Percentiles rank a stretch among this genome's conserved stretches.
Evolutionary conservation across 192 early-diverging fungal genomes (phyloP).

Genomic region (Oehlia diaphana): DNA sequence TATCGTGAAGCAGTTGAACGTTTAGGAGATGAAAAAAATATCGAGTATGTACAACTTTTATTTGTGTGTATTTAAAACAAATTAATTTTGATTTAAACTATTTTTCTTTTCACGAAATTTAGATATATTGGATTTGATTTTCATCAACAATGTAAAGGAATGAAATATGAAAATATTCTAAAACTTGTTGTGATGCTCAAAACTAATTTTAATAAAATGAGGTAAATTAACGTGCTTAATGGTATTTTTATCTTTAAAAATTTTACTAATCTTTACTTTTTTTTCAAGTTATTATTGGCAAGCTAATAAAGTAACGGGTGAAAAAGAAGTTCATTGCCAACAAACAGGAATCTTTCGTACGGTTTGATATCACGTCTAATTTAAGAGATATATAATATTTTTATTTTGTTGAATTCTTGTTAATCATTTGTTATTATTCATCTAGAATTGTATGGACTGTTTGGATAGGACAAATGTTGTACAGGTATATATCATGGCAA

Average conservation of each 20-base stretch:
- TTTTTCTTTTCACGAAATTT: neutral
- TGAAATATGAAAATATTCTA: constrained; percentile 88
- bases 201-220: constrained; percentile 63
- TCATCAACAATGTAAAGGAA: constrained; percentile 87
- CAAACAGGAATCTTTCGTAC: constrained; percentile 48
- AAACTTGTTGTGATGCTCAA: constrained; percentile 69
- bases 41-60: constrained; percentile 39
- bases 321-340: constrained; percentile 8
- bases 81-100: neutral
- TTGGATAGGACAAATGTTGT: constrained; percentile 95
- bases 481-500: constrained; percentile 32
- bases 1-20: constrained; percentile 58
- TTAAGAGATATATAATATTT: neutral
- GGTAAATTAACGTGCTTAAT: constrained; percentile 41
- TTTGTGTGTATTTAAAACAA: neutral
- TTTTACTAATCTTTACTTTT: neutral
- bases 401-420: constrained; percentile 6
- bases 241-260: neutral
- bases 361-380: constrained; percentile 27
- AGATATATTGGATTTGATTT: constrained; percentile 94
- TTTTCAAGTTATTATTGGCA: constrained; percentile 35
- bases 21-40: constrained; percentile 41
- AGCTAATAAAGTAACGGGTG: constrained; percentile 8
- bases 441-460: constrained; percentile 95
- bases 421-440: neutral